Evolutionary conservation across 768 basidiomycete genomes (phyloP).

Genomic region (Sistotremastrum suecicum): DNA sequence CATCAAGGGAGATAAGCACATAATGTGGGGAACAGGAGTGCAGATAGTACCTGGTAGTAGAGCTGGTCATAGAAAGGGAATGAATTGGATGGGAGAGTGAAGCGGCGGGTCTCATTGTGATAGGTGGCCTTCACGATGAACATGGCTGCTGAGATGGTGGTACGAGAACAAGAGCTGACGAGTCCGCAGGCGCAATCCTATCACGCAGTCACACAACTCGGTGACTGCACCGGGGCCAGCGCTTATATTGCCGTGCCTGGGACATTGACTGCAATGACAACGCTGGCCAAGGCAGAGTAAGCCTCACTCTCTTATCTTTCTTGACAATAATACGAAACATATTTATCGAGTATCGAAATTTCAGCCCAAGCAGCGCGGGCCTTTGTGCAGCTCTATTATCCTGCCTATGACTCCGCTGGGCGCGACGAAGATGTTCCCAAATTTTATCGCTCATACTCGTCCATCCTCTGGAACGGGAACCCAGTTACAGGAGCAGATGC

Average conservation of each 20-base stretch:
- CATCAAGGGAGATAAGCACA: conserved; percentile 10
- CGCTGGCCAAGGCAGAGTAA: conserved; percentile 22
- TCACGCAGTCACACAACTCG: too few relatives aligned
- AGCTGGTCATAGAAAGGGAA: conserved; percentile 57
- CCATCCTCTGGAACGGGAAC: conserved; percentile 76
- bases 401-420: conserved; percentile 68
- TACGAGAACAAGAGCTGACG: conserved; percentile 9
- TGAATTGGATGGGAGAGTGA: conserved; percentile 34
- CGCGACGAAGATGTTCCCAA: conserved; percentile 64
- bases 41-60: conserved; percentile 39
- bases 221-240: too few relatives aligned
- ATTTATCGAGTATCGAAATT: conserved; percentile 56
- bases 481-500: conserved; percentile 63
- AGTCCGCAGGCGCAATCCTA: too few relatives aligned
- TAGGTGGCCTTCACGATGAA: conserved; percentile 76
- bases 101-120: conserved; percentile 49
- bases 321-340: neutral
- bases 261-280: conserved; percentile 11
- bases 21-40: neutral
- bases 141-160: conserved; percentile 27
- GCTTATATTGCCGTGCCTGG: too few relatives aligned
- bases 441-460: conserved; percentile 66
- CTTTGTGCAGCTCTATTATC: conserved; percentile 73
- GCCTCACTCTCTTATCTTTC: conserved; percentile 1
- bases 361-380: conserved; percentile 72